These are phyloP conservation scores for Rhodosporidiobolus sp. DNA, from an alignment of 768 basidiomycete genomes.

Conservation along the genomic window DNA sequence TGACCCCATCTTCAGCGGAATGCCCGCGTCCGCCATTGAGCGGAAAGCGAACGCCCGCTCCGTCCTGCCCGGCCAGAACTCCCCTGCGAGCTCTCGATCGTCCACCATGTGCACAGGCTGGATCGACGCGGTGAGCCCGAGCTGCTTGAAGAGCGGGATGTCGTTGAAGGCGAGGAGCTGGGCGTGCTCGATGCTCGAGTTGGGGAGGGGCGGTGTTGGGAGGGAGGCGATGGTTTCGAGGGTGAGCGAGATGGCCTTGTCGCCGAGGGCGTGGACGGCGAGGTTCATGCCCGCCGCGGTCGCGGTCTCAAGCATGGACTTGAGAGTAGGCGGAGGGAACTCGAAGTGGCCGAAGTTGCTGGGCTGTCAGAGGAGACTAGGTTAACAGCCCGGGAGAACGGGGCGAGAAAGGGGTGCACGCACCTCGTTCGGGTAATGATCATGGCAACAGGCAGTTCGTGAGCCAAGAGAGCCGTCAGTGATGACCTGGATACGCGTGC, in stretches of 20 bases:
- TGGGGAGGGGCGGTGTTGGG: slow-evolving; percentile 26
- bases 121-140: slow-evolving; percentile 42
- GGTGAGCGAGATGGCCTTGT: slow-evolving; percentile 41
- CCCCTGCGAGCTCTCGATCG: slow-evolving; percentile 41
- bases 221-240: slow-evolving; percentile 33
- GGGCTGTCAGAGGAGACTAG: background rate
- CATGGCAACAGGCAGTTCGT: slow-evolving; percentile 44
- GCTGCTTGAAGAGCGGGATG: slow-evolving; percentile 34
- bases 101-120: slow-evolving; percentile 45
- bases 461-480: slow-evolving; percentile 45
- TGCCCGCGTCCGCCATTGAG: slow-evolving; percentile 37
- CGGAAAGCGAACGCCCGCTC: slow-evolving; percentile 41
- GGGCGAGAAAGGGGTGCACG: background rate
- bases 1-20: slow-evolving; percentile 42
- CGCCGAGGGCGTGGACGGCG: slow-evolving; percentile 46
- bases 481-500: slow-evolving; percentile 19
- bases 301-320: slow-evolving; percentile 32
- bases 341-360: slow-evolving; percentile 31
- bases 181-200: slow-evolving; percentile 44
- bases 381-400: background rate
- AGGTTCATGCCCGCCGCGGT: slow-evolving; percentile 35
- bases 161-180: slow-evolving; percentile 42
- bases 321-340: slow-evolving; percentile 29
- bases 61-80: slow-evolving; percentile 43
- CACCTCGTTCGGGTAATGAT: slow-evolving; percentile 40